Evolutionary conservation across 345 rosid genomes (phyloP), one percentile per base, ranked within the genome.

Genomic region (Triadica sebifera): DNA sequence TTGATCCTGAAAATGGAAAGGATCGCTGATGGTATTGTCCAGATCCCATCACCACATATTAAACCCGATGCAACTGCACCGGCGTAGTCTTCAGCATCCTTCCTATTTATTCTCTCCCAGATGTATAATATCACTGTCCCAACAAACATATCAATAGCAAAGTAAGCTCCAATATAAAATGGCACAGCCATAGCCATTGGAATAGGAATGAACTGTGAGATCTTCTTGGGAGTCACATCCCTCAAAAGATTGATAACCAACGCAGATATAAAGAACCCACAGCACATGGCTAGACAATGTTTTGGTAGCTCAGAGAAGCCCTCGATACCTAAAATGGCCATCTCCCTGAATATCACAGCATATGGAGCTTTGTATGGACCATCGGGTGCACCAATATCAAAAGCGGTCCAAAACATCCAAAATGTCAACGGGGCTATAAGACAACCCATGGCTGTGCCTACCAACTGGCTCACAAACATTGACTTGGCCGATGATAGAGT

Each of bases 171-270:
- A 37, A 89, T 90, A 75, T 94, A 90, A 81, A 94, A 92, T 5
- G 96, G 97, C 67, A 88, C 86, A 50, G 98, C 96, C 96, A 94
- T 89, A 3, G 93, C 97, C 96, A 87, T 94, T 10, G 97, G 98
- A 51, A 94, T 85, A 2, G 97, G 97, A 70, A 92, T 94, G 61
- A 87, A 92, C 81, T 85, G 90, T 8, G 97, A 89, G 75, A 89
- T 69, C 72, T 82, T 86, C 70, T 78, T 77, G 9, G 97, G 98
- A 70, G 86, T 85, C 67, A 85, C 82, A 70, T 90, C 98, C 64
- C 89, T 86, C 69, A 87, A 75, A 69, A 92, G 92, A 75, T 92
- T 91, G 60, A 89, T 80, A 12, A 84, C 56, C 69, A 92, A 61
- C 62, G 97, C 95, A 1, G 88, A 90, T 6, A 84, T 53, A 39